Base-by-base conservation (phyloP, 2,329 filamentous ascomycete genomes). In the Zasmidium citrigriseum region DNA sequence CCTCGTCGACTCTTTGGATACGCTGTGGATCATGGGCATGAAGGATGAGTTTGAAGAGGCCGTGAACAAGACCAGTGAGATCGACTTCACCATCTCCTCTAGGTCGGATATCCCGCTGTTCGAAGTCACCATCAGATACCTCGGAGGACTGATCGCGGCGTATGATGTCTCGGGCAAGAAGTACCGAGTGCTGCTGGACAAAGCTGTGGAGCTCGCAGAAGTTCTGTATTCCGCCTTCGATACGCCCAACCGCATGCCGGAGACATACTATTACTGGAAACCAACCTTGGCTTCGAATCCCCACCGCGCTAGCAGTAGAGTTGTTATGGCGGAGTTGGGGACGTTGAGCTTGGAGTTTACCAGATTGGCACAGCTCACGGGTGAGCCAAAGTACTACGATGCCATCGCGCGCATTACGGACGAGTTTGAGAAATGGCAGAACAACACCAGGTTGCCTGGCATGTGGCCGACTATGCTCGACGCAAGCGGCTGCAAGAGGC, bases 221-320 rank as follows among this genome's bases (percentile, higher is more conserved):
- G 83, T 96, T 60, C 78, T 96, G 27, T 91, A 93, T 78, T 86
- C 88, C 54, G 84, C 89, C 3, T 96, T 96, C 68, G 91, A 96
- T 74, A 97, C 93, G 0, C 93, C 93, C 0, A 97, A 98, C 73
- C 86, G 91, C 66, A 96, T 98, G 90, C 93, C 93, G 2, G 77
- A 91, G 4, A 82, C 91, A 4, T 92, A 88, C 74, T 96, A 93
- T 75, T 78, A 82, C 62, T 96, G 89, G 90, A 83, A 85, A 67
- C 89, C 88, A 64, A 76, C 82, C 16, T 85, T 80, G 67, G 82
- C 84, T 10, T 84, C 83, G 2, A 82, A 87, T 64, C 84, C 86
- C 5, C 88, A 86, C 66, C 81, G 83, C 22, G 89, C 89, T 1
- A 77, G 79, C 58, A 75, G 71, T 4, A 74, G 77, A 50, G 83